phyloP scores from a whole-genome alignment of 306 rosid species.

The Calophaca sinica region DNA sequence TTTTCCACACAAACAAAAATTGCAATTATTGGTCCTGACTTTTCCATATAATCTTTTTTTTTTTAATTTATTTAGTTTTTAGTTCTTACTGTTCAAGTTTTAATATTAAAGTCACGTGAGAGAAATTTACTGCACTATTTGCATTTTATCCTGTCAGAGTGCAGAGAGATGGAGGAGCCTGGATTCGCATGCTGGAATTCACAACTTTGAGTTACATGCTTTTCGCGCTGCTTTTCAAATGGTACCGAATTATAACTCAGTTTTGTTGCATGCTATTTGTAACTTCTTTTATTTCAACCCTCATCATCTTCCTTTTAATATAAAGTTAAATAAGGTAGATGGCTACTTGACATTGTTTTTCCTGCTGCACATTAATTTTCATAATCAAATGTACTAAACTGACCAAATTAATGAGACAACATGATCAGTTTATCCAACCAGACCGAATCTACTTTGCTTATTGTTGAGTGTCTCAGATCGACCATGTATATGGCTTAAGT shows the following conservation, averaged over 20 bases:
- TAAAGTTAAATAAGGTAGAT: background rate
- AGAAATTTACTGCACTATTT: conserved; percentile 24
- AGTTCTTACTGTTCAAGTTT: conserved; percentile 16
- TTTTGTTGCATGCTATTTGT: conserved; percentile 31
- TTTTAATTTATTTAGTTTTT: conserved; percentile 1
- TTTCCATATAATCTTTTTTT: conserved; percentile 9
- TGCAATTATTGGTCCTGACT: background rate
- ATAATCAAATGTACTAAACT: conserved; percentile 6
- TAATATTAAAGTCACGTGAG: conserved; percentile 10
- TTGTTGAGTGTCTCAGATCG: too few relatives aligned
- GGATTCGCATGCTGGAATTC: conserved; percentile 71
- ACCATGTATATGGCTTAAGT: too few relatives aligned
- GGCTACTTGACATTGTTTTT: conserved; percentile 22
- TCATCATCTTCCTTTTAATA: conserved; percentile 18
- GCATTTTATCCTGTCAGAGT: conserved; percentile 68
- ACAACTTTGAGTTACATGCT: conserved; percentile 89
- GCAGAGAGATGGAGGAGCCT: conserved; percentile 94
- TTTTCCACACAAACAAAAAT: conserved; percentile 8
- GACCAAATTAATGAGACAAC: background rate
- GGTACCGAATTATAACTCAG: conserved; percentile 56
- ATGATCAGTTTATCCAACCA: conserved; percentile 6
- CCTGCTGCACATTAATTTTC: conserved; percentile 21
- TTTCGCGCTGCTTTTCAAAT: conserved; percentile 93
- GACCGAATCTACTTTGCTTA: conserved; percentile 16
- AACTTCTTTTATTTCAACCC: conserved; percentile 22